Percentiles rank a stretch among this genome's conserved stretches.
Conservation (phyloP, 495 filamentous ascomycete genomes). For the Penicillium ucsense region DNA sequence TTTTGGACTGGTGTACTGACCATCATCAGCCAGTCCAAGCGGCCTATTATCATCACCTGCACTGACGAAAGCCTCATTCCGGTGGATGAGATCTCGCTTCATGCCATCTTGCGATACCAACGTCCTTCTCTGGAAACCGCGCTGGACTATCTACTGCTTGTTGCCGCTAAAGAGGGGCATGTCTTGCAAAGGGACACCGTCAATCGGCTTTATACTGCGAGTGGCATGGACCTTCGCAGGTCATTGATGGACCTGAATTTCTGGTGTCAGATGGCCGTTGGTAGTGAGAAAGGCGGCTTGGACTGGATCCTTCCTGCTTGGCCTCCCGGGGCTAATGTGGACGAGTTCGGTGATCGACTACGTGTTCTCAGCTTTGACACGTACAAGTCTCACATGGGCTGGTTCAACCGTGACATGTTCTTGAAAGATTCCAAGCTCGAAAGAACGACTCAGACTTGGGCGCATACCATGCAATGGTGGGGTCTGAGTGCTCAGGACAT, state of each 20-base stretch:
- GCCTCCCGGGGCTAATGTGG: slow-evolving; percentile 58
- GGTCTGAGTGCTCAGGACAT: slow-evolving; percentile 28
- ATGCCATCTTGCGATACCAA: slow-evolving; percentile 79
- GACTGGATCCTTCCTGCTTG: slow-evolving; percentile 78
- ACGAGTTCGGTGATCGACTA: slow-evolving; percentile 52
- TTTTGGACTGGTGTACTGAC: slow-evolving; percentile 80
- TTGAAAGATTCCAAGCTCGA: slow-evolving; percentile 11
- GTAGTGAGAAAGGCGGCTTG: slow-evolving; percentile 76
- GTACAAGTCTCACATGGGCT: slow-evolving; percentile 70
- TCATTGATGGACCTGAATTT: slow-evolving; percentile 83
- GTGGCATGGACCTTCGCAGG: slow-evolving; percentile 62
- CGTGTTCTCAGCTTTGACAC: slow-evolving; percentile 80
- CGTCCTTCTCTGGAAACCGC: slow-evolving; percentile 58
- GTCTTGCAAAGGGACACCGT: slow-evolving; percentile 59
- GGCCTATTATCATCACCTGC: slow-evolving; percentile 91
- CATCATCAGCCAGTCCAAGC: slow-evolving; percentile 72
- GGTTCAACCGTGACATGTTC: slow-evolving; percentile 49
- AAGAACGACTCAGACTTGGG: slow-evolving; percentile 20
- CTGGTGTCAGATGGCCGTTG: slow-evolving; percentile 93
- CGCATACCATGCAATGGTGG: slow-evolving; percentile 32
- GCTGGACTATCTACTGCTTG: slow-evolving; percentile 68
- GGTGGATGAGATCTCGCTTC: slow-evolving; percentile 55
- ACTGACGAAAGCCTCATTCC: slow-evolving; percentile 77
- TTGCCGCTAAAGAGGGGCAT: slow-evolving; percentile 90
- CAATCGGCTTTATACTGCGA: slow-evolving; percentile 56